These are phyloP conservation scores for Eimeria tenella DNA, from an alignment of 169 alveolate genomes.

Conservation along the genomic window DNA sequence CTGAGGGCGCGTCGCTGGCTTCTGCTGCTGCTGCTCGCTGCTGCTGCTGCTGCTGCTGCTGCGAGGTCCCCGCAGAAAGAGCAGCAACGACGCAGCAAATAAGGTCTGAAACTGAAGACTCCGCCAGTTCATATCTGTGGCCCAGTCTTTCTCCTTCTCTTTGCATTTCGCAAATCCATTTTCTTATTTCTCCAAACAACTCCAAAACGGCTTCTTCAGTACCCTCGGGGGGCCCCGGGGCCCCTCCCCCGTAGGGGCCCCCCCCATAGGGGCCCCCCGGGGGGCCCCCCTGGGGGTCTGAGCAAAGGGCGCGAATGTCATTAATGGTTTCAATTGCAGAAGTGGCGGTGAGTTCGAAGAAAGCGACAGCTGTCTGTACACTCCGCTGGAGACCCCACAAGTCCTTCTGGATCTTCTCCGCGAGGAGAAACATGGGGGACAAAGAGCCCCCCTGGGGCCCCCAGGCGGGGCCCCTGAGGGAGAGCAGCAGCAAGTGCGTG, in stretches of 20 bases:
- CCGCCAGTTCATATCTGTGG: neutral
- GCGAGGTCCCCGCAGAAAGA: neutral
- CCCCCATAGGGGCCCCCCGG: no score
- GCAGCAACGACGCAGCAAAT: constrained; percentile 11
- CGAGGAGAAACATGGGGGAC: neutral
- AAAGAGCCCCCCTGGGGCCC: no score
- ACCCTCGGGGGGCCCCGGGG: neutral
- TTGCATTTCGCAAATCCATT: constrained; percentile 43
- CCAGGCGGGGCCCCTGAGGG: constrained; percentile 31
- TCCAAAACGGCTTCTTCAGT: constrained; percentile 16
- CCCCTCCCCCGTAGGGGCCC: no score
- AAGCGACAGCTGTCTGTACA: constrained; percentile 17
- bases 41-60: neutral
- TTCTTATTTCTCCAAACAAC: neutral
- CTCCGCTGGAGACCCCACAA: constrained; percentile 20
- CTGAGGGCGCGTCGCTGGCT: neutral
- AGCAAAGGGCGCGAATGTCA: neutral
- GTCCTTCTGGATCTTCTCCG: neutral
- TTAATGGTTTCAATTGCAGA: constrained; percentile 5
- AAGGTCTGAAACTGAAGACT: neutral
- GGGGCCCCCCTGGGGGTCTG: no score
- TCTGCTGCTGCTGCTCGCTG: neutral
- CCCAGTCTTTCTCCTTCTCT: constrained; percentile 17
- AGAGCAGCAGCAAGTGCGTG: constrained; percentile 36
- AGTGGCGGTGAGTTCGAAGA: constrained; percentile 16